These are phyloP conservation scores for Cladosporium sp. DNA, from an alignment of 2,329 filamentous ascomycete species.

Conservation along the genomic window DNA sequence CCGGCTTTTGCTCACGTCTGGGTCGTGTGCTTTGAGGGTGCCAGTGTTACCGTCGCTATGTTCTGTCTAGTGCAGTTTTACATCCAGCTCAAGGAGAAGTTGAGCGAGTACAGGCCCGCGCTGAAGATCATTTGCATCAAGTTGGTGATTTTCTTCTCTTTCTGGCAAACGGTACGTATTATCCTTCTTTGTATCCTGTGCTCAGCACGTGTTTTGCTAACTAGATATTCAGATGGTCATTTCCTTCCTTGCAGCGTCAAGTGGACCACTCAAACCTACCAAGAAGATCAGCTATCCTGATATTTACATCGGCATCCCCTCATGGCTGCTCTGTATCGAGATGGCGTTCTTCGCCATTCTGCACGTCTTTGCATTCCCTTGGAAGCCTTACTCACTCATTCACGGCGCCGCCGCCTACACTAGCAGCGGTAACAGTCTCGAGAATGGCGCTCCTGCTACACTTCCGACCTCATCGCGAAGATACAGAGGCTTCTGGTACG, in stretches of 20 bases:
- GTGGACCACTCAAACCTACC: slow-evolving; percentile 64
- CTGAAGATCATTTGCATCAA: slow-evolving; percentile 86
- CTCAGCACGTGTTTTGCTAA: slow-evolving; percentile 12
- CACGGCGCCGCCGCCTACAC: slow-evolving; percentile 29
- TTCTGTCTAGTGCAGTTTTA: slow-evolving; percentile 89
- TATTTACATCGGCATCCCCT: slow-evolving; percentile 77
- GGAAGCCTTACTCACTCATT: slow-evolving; percentile 63
- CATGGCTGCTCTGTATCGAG: slow-evolving; percentile 75
- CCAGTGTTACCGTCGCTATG: slow-evolving; percentile 80
- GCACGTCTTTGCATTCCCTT: slow-evolving; percentile 82
- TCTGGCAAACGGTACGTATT: slow-evolving; percentile 68
- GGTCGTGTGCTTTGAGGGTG: slow-evolving; percentile 70
- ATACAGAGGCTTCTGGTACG: slow-evolving; percentile 66
- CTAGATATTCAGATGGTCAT: slow-evolving; percentile 52
- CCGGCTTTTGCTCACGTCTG: slow-evolving; percentile 83
- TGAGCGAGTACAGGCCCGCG: slow-evolving; percentile 70
- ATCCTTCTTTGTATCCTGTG: neutral
- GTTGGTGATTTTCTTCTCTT: slow-evolving; percentile 85
- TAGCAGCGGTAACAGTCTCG: slow-evolving; percentile 26
- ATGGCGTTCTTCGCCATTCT: slow-evolving; percentile 79
- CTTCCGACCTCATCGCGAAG: slow-evolving; percentile 13
- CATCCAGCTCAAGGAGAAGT: slow-evolving; percentile 67
- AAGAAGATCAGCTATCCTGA: slow-evolving; percentile 68
- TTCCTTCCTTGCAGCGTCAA: slow-evolving; percentile 60
- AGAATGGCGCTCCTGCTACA: slow-evolving; percentile 20